Base-by-base conservation (phyloP, 2,329 filamentous ascomycete species). In the Coleophoma eucalyptorum region DNA sequence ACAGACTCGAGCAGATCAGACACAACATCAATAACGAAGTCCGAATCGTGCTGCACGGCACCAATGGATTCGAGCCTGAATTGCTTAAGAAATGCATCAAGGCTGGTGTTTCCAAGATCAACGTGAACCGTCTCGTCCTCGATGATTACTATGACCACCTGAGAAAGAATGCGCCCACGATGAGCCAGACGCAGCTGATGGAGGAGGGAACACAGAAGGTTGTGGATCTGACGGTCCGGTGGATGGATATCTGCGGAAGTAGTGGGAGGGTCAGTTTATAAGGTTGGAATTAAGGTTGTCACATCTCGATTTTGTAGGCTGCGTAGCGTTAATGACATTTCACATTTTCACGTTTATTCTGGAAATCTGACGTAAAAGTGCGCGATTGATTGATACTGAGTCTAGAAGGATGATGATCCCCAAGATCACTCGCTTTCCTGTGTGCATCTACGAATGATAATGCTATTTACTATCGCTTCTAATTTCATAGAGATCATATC, bases 91-190 rank as follows among this genome's bases (percentile, higher is more conserved):
- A 66, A 49, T 82, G 79, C 55, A 78, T 83, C 57, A 58, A 61
- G 5, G 67, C 68, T 15, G 78, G 79, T 0, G 69, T 76, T 2
- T 65, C 72, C 21, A 82, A 81, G 62, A 65, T 81, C 50, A 83
- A 83, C 52, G 77, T 82, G 3, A 83, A 83, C 55, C 79, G 77
- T 61, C 58, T 80, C 7, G 67, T 81, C 7, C 62, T 80, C 7
- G 72, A 79, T 46, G 69, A 72, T 15, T 77, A 75, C 48, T 67
- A 72, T 10, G 66, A 66, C 19, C 65, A 72, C 51, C 47, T 77
- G 40, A 62, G 65, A 50, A 57, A 64, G 19, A 62, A 69, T 40
- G 68, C 67, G 5, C 58, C 63, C 49, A 61, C 57, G 48, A 34
- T 58, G 61, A 46, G 55, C 7, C 52, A 62, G 35, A 65, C 62